These are phyloP conservation scores for Calocera viscosa DNA, from an alignment of 768 basidiomycete species.

Conservation along the genomic window DNA sequence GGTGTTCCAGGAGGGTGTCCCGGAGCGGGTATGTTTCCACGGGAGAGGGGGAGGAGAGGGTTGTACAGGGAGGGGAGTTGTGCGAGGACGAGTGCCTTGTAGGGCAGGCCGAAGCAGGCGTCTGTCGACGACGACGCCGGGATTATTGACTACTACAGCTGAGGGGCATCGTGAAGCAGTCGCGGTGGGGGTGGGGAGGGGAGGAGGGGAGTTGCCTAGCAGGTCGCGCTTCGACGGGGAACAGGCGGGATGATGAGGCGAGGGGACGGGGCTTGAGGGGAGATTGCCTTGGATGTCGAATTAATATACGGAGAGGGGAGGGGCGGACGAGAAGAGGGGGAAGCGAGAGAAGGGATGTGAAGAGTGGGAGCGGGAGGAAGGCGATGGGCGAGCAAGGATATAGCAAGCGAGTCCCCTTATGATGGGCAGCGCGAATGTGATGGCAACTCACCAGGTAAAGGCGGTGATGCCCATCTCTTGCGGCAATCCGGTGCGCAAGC, in stretches of 20 bases:
- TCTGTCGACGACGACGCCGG: conserved; percentile 5
- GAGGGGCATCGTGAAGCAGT: conserved; percentile 6
- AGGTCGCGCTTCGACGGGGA: not conserved
- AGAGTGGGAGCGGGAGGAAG: not conserved
- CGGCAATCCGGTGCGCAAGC: no score
- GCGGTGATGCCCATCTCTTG: no score
- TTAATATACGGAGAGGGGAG: not conserved
- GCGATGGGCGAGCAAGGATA: not conserved
- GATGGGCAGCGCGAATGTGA: no score
- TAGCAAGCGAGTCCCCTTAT: no score
- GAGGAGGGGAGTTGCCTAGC: not conserved
- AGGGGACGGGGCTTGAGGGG: not conserved
- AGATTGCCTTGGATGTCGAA: not conserved
- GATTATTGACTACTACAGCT: conserved; percentile 8
- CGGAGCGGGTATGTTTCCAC: conserved; percentile 7
- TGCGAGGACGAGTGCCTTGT: not conserved
- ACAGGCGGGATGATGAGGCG: not conserved
- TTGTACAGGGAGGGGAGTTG: not conserved
- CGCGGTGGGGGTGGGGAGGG: not conserved
- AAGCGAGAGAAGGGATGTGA: not conserved
- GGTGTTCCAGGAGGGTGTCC: not conserved
- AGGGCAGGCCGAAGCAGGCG: not conserved
- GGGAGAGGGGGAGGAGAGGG: not conserved
- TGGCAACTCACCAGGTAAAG: no score
- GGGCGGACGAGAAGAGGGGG: not conserved